Evolutionary conservation across 2,329 filamentous ascomycete species (phyloP).

Genomic region (Penicillium sp.): DNA sequence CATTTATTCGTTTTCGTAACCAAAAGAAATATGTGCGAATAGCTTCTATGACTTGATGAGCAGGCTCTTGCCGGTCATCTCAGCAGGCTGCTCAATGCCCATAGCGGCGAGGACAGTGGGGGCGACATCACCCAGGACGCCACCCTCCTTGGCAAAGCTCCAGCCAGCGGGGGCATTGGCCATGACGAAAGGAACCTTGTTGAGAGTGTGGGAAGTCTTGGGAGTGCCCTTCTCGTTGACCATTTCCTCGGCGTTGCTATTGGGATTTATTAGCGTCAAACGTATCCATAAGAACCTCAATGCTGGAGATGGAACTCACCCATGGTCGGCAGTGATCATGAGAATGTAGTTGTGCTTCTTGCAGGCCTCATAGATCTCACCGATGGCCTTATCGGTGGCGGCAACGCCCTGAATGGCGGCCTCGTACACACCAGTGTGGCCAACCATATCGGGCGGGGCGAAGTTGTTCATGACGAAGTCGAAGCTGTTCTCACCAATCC

Average conservation of each 20-base stretch:
- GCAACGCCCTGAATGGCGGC: conserved; percentile 81
- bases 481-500: conserved; percentile 79
- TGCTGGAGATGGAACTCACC: conserved; percentile 48
- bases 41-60: conserved; percentile 62
- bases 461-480: conserved; percentile 99
- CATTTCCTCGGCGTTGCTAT: conserved; percentile 94
- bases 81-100: conserved; percentile 84
- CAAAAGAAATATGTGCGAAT: conserved; percentile 14
- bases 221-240: conserved; percentile 92
- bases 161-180: conserved; percentile 90
- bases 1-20: conserved; percentile 27
- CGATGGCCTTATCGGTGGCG: conserved; percentile 91
- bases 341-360: conserved; percentile 90
- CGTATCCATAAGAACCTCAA: background rate
- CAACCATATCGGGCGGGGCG: conserved; percentile 98
- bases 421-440: conserved; percentile 96
- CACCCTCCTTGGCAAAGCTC: conserved; percentile 77
- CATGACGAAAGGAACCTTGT: conserved; percentile 98
- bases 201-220: conserved; percentile 96
- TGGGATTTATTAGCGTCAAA: conserved; percentile 20
- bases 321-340: conserved; percentile 95
- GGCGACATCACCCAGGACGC: conserved; percentile 94
- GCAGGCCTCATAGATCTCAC: conserved; percentile 86
- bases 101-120: conserved; percentile 89
- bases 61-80: conserved; percentile 86